Conservation (phyloP, 2,329 filamentous ascomycete species). For the Fusarium vanettenii region DNA sequence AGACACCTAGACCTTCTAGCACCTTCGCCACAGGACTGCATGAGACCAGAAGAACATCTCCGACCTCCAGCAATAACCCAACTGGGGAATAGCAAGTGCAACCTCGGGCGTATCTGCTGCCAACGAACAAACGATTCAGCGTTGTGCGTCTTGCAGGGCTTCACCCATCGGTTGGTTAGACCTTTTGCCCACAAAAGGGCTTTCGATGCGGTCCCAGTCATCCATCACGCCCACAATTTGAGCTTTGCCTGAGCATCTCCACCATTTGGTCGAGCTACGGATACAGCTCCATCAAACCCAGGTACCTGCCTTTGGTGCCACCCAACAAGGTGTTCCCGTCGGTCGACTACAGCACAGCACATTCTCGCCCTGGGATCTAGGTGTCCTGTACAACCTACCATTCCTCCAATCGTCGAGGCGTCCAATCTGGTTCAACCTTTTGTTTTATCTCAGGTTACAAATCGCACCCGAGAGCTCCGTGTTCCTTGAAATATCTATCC, state of each 20-base stretch:
- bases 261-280: neutral
- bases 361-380: neutral
- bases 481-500: neutral
- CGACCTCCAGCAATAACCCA: neutral
- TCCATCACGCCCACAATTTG: neutral
- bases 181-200: neutral
- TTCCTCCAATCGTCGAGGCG: neutral
- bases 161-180: neutral
- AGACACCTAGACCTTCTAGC: neutral
- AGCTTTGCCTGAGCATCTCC: neutral
- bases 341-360: neutral
- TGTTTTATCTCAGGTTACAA: neutral
- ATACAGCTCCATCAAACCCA: neutral
- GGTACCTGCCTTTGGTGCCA: neutral
- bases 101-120: neutral
- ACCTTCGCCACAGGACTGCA: neutral
- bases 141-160: neutral
- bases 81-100: neutral
- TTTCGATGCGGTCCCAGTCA: neutral
- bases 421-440: neutral
- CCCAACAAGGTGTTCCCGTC: conserved; percentile 27
- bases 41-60: neutral
- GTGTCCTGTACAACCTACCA: neutral
- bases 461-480: neutral
- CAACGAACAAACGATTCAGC: neutral